Base-by-base conservation (phyloP, 495 filamentous ascomycete species). In the Astrothelium subdiscretum region DNA sequence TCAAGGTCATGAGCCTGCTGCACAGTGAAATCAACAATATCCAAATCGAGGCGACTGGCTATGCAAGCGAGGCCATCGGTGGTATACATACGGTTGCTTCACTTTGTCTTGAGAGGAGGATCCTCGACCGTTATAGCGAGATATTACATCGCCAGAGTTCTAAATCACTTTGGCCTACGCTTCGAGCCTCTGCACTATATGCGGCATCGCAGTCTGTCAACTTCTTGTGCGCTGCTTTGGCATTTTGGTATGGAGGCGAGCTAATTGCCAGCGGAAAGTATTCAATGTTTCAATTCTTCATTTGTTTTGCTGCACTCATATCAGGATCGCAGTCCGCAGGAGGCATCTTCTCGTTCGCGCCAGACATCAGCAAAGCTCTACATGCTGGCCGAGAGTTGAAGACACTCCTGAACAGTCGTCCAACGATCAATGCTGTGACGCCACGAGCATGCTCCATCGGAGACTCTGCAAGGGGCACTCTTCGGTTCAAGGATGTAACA, bases 51-150 rank as follows among this genome's bases (percentile, higher is more conserved):
- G 71, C 70, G 48, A 64, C 64, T 59, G 69, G 31, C 64, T 72
- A 59, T 42, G 83, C 81, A 2, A 71, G 76, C 0, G 82, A 86
- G 66, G 78, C 81, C 2, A 74, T 85, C 32, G 72, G 64, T 8
- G 72, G 81, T 0, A 82, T 85, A 40, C 72, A 80, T 13, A 85
- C 83, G 0, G 80, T 84, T 18, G 73, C 74, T 4, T 78, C 75
- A 0, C 65, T 84, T 11, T 77, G 79, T 1, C 68, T 81, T 32
- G 73, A 76, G 43, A 22, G n/a, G 8, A 4, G 20, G 11, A n/a
- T 48, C 6, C 18, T 8, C 8, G 42, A 8, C 20, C 8, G 3
- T 3, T 48, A 10, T n/a, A n/a, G 18, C 18, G 3, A n/a, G 13
- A n/a, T 8, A 10, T n/a, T 48, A n/a, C 20, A 10, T 3, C 8